Base-by-base conservation (phyloP, 805 yeast genomes). In the Wickerhamiella cacticola region DNA sequence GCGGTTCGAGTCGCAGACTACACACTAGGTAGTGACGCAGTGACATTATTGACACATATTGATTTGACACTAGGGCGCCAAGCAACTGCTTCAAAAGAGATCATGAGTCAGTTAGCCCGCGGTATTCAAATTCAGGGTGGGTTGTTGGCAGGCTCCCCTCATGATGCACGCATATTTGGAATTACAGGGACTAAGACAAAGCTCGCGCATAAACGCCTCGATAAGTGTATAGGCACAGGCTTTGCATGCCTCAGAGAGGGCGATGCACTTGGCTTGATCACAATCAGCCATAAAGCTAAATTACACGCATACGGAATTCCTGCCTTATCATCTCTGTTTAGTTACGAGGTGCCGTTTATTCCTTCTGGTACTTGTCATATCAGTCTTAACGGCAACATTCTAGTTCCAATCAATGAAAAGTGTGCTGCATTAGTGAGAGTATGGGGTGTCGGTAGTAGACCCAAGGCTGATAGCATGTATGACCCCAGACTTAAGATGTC, bases 51-150 rank as follows among this genome's bases (percentile, higher is more conserved):
- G 6, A 68, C 75, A 7, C 79, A 88, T 1, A 63, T 81, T 18
- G 77, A 76, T 53, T 60, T 74, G 10, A 72, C 67, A 1, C 69
- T 70, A 23, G 95, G 95, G 1, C 66, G 69, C 5, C 75, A 84
- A 2, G 76, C 84, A 3, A 67, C 68, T 3, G 95, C 96, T 0
- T 70, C 73, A 1, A 67, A 78, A 44, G 74, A 71, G 1, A 68
- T 68, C 18, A 75, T 82, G 68, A 69, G 70, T 19, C 72, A 74
- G 40, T 68, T 88, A 46, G 70, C 80, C 1, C 72, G 74, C 22
- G 92, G 88, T 1, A 59, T 76, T 3, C 55, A 69, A 1, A 68
- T 78, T n/a, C 77, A 77, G 1, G 88, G 94, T 0, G 71, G 74
- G 5, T 58, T 85, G 0, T 62, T 83, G 2, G 68, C 75, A 0